phyloP scores from a whole-genome alignment of 2,329 filamentous ascomycete genomes.

The Cercospora brassicicola region DNA sequence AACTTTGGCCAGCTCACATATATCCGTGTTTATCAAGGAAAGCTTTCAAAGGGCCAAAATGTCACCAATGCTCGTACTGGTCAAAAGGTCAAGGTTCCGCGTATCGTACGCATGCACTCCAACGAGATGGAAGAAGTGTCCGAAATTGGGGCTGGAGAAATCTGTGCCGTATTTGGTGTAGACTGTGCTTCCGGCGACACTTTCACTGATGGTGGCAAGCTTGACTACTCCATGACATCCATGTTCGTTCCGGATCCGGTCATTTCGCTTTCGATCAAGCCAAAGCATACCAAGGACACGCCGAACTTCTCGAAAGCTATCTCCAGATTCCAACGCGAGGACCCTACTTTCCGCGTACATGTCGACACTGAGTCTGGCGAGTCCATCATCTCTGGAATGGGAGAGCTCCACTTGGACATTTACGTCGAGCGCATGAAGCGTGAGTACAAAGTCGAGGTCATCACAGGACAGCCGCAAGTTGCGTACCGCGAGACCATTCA shows the following conservation, averaged over 20 bases:
- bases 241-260: slow-evolving; percentile 98
- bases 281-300: slow-evolving; percentile 87
- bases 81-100: slow-evolving; percentile 94
- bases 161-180: slow-evolving; percentile 96
- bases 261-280: slow-evolving; percentile 96
- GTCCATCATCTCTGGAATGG: slow-evolving; percentile 98
- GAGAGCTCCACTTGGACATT: slow-evolving; percentile 92
- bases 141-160: slow-evolving; percentile 93
- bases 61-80: slow-evolving; percentile 91
- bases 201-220: slow-evolving; percentile 80
- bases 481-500: slow-evolving; percentile 95
- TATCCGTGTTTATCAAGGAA: slow-evolving; percentile 95
- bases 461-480: slow-evolving; percentile 94
- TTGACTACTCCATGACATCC: slow-evolving; percentile 93
- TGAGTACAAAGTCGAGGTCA: slow-evolving; percentile 94
- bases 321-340: slow-evolving; percentile 96
- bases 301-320: slow-evolving; percentile 98
- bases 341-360: slow-evolving; percentile 93
- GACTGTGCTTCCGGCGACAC: slow-evolving; percentile 98
- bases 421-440: slow-evolving; percentile 95
- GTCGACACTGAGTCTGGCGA: slow-evolving; percentile 91
- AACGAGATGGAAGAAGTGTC: slow-evolving; percentile 98
- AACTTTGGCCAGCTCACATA: slow-evolving; percentile 98
- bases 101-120: slow-evolving; percentile 98
- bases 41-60: slow-evolving; percentile 80